phyloP scores from a whole-genome alignment of 805 yeast genomes.

The Saturnispora diversa region DNA sequence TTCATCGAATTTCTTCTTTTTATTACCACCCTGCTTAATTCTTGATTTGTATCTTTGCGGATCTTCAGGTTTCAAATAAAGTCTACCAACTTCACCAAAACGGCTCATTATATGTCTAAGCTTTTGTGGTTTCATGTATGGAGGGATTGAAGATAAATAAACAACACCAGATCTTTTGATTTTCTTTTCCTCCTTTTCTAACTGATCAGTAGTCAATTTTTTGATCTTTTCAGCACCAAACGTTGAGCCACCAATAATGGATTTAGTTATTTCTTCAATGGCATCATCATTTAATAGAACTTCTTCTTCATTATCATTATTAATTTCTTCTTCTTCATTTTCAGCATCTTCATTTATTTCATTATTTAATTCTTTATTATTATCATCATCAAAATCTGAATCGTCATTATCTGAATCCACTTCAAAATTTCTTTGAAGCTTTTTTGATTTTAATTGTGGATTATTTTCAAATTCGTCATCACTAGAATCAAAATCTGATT shows the following conservation, averaged over 20 bases:
- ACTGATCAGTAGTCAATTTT: conserved; percentile 46
- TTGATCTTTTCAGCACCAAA: conserved; percentile 37
- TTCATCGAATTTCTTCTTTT: conserved; percentile 78
- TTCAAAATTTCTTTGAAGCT: conserved; percentile 10
- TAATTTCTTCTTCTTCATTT: conserved; percentile 17
- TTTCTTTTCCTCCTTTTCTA: conserved; percentile 46
- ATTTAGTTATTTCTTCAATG: conserved; percentile 16
- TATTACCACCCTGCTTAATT: conserved; percentile 84
- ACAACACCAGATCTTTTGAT: conserved; percentile 79
- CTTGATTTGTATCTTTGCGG: conserved; percentile 54
- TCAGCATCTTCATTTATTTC: conserved; percentile 9
- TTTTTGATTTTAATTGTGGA: conserved; percentile 2
- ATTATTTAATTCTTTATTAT: conserved; percentile 13
- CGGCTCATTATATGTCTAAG: conserved; percentile 69
- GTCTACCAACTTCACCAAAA: conserved; percentile 83
- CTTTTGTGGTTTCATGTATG: conserved; percentile 94
- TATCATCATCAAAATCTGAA: conserved; percentile 15
- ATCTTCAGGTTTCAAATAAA: conserved; percentile 83
- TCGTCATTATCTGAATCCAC: conserved; percentile 15
- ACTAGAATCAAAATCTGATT: conserved; percentile 5
- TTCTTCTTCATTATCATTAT: conserved; percentile 17
- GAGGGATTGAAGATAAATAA: conserved; percentile 87
- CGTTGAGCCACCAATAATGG: conserved; percentile 20
- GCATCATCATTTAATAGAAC: conserved; percentile 18
- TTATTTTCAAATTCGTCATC: conserved; percentile 5